These are phyloP conservation scores for Calonectria montana DNA, from an alignment of 2,329 filamentous ascomycete genomes.

Conservation along the genomic window DNA sequence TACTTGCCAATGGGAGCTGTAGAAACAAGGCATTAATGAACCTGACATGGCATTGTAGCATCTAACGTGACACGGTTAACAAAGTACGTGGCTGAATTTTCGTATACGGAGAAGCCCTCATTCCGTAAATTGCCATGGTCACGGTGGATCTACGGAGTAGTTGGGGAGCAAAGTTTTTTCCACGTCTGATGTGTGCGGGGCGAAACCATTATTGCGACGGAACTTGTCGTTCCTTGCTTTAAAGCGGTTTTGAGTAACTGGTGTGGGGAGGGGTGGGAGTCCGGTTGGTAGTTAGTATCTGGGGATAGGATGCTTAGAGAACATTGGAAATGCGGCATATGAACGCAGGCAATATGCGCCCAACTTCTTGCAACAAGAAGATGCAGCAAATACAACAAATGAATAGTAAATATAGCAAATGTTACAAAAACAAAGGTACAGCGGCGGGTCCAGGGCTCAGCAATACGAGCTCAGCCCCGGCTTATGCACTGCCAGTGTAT, in stretches of 20 bases:
- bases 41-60: background rate
- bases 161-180: background rate
- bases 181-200: background rate
- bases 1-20: too few species aligned
- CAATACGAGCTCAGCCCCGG: constrained; percentile 1
- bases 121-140: too few species aligned
- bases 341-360: background rate
- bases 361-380: too few species aligned
- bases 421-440: background rate
- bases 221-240: background rate
- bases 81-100: too few species aligned
- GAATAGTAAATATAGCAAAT: background rate
- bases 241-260: background rate
- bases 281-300: background rate
- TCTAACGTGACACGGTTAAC: background rate
- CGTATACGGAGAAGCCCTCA: too few species aligned
- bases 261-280: background rate
- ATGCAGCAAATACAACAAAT: background rate
- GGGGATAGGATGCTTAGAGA: background rate
- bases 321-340: background rate
- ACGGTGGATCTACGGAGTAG: background rate
- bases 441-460: background rate
- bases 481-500: background rate
- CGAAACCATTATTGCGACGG: background rate
- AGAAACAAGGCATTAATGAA: too few species aligned